Base-by-base conservation (phyloP, 306 rosid species). In the Pachyrhizus erosus region DNA sequence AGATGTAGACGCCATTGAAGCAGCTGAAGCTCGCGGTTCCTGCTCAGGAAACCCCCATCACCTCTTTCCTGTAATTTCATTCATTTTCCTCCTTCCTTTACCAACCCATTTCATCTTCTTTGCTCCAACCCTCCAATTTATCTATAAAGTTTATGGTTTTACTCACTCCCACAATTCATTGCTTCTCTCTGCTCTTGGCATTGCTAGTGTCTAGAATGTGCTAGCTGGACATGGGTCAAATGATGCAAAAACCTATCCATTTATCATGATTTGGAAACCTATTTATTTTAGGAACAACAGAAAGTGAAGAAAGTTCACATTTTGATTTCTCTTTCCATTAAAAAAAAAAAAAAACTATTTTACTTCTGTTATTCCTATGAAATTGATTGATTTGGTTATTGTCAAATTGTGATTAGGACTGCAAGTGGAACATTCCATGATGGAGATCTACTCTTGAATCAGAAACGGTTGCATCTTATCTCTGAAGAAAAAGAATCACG, bases 341-440 rank as follows among this genome's bases (percentile, higher is more conserved):
- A 0, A 45, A n/a, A n/a, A n/a, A n/a, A n/a, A n/a, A 31, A 31
- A 31, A 2, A n/a, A n/a, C n/a, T n/a, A n/a, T n/a, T n/a, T n/a
- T n/a, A n/a, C n/a, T n/a, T n/a, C n/a, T n/a, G n/a, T n/a, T n/a
- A n/a, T n/a, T n/a, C n/a, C 62, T 39, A 70, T 81, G 82, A 65
- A 73, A 51, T 67, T 84, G 60, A 72, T 21, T 82, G 51, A 72
- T 37, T 82, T 43, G 67, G 20, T 87, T 72, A 23, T 67, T 9
- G 48, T 80, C 29, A 39, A 73, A 29, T 51, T 77, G 11, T 54
- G 29, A 40, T 54, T 40, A 87, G 90, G 86, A 87, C 90, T 84
- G 86, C 86, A 13, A 94, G 97, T 85, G 98, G 98, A 34, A 94
- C 97, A 75, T 96, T 96, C 84, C 99, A 93, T 75, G 99, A 96